Percentiles rank a stretch among this genome's conserved stretches.
phyloP scores from a whole-genome alignment of 352 stramenopile genomes.

The Phytophthora europaea region DNA sequence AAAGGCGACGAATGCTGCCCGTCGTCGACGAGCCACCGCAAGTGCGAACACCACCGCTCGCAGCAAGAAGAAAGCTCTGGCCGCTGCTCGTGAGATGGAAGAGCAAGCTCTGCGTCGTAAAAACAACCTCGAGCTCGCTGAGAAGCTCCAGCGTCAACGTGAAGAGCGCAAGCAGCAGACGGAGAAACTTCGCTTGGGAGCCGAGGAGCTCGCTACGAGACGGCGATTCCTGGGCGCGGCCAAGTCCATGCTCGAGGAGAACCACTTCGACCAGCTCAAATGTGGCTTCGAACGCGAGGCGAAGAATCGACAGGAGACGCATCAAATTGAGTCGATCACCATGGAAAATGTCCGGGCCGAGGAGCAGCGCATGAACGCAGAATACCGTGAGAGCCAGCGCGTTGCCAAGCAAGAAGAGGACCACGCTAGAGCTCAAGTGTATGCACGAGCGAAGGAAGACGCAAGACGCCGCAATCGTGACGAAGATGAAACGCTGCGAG shows the following conservation, averaged over 20 bases:
- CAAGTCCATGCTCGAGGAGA: constrained; percentile 87
- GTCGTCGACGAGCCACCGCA: constrained; percentile 71
- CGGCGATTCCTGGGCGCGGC: constrained; percentile 88
- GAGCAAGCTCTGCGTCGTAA: constrained; percentile 66
- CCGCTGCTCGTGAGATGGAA: constrained; percentile 61
- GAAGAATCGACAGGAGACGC: constrained; percentile 54
- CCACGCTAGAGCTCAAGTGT: constrained; percentile 26
- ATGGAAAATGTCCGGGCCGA: constrained; percentile 55
- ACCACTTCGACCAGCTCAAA: constrained; percentile 82
- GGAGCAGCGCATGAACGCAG: constrained; percentile 51
- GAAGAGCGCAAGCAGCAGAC: constrained; percentile 58
- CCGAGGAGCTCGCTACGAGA: constrained; percentile 77
- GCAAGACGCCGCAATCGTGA: constrained; percentile 47
- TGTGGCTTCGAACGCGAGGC: constrained; percentile 73
- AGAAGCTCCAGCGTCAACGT: constrained; percentile 76
- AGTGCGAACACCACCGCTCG: constrained; percentile 65
- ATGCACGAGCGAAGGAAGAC: constrained; percentile 51
- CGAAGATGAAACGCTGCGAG: constrained; percentile 70
- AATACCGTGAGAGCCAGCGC: constrained; percentile 45
- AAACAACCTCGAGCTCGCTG: constrained; percentile 79
- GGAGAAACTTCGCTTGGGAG: constrained; percentile 61
- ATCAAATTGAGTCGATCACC: constrained; percentile 53
- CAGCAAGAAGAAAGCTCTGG: constrained; percentile 66
- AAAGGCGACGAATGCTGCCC: constrained; percentile 83
- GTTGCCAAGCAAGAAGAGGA: constrained; percentile 30